Conservation (phyloP, 2,329 filamentous ascomycete species). For the Xylaria sp. region DNA sequence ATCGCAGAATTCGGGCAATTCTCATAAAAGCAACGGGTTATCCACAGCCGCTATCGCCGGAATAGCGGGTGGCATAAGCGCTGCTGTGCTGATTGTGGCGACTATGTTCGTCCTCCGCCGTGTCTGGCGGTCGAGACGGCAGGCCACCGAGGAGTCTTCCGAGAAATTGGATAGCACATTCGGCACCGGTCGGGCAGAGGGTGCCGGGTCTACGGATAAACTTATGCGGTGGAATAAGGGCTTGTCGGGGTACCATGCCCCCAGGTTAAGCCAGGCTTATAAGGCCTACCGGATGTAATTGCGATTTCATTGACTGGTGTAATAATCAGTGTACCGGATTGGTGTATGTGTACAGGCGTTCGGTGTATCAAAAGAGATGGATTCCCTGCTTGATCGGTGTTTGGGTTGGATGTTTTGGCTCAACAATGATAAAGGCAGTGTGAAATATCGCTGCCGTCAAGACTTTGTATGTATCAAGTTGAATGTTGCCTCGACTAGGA, state of each 20-base stretch:
- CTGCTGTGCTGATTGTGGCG: slow-evolving; percentile 23
- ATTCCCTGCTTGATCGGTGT: too few relatives aligned
- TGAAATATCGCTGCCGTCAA: too few relatives aligned
- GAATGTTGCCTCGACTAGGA: too few relatives aligned
- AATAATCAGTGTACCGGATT: neutral
- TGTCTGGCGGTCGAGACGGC: slow-evolving; percentile 30
- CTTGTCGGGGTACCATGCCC: slow-evolving; percentile 28
- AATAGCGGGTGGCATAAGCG: slow-evolving; percentile 30
- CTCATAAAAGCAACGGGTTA: slow-evolving; percentile 14
- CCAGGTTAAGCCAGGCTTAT: slow-evolving; percentile 20
- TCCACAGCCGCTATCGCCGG: slow-evolving; percentile 27
- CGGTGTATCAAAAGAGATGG: neutral
- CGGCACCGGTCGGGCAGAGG: slow-evolving; percentile 27
- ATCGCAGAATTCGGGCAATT: slow-evolving; percentile 12
- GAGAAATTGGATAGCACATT: slow-evolving; percentile 29
- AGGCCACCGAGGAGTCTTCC: slow-evolving; percentile 27
- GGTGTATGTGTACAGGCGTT: slow-evolving; percentile 5
- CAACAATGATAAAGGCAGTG: too few relatives aligned
- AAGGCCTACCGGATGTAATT: slow-evolving; percentile 29
- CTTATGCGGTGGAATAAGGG: slow-evolving; percentile 31
- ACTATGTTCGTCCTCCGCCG: slow-evolving; percentile 27
- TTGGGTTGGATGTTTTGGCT: too few relatives aligned
- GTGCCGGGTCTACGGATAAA: slow-evolving; percentile 23
- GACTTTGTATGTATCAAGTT: too few relatives aligned
- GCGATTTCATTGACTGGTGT: neutral